phyloP scores from a whole-genome alignment of 108 stramenopile genomes.

The Cyclotella sp. region DNA sequence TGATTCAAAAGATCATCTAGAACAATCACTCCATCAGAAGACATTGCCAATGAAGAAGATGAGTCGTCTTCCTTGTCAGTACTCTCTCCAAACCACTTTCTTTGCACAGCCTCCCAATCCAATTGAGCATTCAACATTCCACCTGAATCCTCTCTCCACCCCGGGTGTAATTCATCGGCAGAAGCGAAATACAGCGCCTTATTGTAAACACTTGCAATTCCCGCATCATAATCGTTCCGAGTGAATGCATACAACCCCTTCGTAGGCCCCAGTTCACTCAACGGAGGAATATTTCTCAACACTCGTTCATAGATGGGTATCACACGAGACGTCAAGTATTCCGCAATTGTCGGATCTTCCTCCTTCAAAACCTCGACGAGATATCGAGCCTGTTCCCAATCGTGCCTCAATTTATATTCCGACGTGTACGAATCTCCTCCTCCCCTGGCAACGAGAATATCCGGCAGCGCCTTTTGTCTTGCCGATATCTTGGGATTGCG shows the following conservation, averaged over 20 bases:
- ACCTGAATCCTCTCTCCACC: slow-evolving; percentile 12
- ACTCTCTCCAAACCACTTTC: slow-evolving; percentile 32
- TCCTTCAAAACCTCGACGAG: slow-evolving; percentile 36
- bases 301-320: slow-evolving; percentile 56
- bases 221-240: slow-evolving; percentile 49
- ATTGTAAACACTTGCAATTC: slow-evolving; percentile 63
- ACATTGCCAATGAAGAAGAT: background rate
- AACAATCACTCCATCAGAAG: slow-evolving; percentile 28
- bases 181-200: slow-evolving; percentile 55
- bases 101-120: slow-evolving; percentile 36
- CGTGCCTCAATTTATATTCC: slow-evolving; percentile 61
- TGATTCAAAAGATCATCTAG: slow-evolving; percentile 41
- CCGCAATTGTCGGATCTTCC: slow-evolving; percentile 39
- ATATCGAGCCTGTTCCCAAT: slow-evolving; percentile 66
- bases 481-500: slow-evolving; percentile 42
- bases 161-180: slow-evolving; percentile 44
- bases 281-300: slow-evolving; percentile 55
- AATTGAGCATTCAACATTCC: slow-evolving; percentile 22
- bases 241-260: slow-evolving; percentile 67
- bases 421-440: slow-evolving; percentile 70
- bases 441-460: slow-evolving; percentile 50
- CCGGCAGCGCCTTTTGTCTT: slow-evolving; percentile 34
- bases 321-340: slow-evolving; percentile 46
- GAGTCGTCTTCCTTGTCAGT: background rate
- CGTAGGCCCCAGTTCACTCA: slow-evolving; percentile 51